Base-by-base conservation (phyloP, 2,329 filamentous ascomycete genomes). In the Fusarium sp. region DNA sequence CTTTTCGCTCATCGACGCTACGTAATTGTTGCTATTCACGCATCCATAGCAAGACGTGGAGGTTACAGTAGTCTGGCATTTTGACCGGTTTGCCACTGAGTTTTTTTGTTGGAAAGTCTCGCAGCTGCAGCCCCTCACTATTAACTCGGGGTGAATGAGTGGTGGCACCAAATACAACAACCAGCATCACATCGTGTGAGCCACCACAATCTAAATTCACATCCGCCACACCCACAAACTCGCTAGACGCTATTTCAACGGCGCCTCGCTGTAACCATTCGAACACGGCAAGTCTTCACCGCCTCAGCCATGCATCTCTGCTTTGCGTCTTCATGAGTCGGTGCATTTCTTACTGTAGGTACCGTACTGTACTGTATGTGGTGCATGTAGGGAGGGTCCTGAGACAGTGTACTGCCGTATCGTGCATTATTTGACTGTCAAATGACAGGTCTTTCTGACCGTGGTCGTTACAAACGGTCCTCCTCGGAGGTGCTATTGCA, bases 21-120 rank as follows among this genome's bases (percentile, higher is more conserved):
- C 66, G 66, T 66, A 69, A 69, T 66, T 62, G 63, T 67, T 56
- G 46, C 61, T 43, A 55, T 69, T 59, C 34, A 69, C 65, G 60
- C 65, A 69, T 19, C 19, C 19, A 19, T 15, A 17, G 33, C 19
- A 40, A 21, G n/a, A 31, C 44, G 36, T 22, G 24, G 24, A 21
- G 36, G 10, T 31, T 31, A 31, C n/a, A 39, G 19, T 10, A 13
- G 24, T 17, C 17, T 21, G 39, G 28, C 19, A 28, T 21, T 51
- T 26, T 28, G 26, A 42, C 40, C 21, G 22, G 21, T 50, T 62
- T 42, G 57, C 45, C 59, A 59, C 59, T 51, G 26, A 8, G 9
- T 28, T 22, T 28, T 49, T 54, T 54, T 65, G 52, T 33, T 50
- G 22, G 22, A 40, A 26, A 21, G 28, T 24, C 31, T 45, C 34